Evolutionary conservation across 2,329 filamentous ascomycete species (phyloP).

Genomic region (Alternaria sp.): DNA sequence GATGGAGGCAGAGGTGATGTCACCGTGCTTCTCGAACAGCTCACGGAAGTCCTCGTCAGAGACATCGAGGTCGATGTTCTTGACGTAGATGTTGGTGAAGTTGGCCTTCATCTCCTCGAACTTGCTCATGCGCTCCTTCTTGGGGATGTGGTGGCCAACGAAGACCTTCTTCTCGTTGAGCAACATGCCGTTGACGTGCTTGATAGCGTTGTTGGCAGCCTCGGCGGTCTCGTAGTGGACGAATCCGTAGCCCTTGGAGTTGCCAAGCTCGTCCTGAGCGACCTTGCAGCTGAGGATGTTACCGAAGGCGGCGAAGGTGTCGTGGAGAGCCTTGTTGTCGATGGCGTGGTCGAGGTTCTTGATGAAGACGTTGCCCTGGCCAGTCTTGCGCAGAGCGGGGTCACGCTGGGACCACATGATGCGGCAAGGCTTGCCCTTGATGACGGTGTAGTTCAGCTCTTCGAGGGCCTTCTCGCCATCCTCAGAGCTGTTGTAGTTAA

Average conservation of each 20-base stretch:
- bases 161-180: constrained; percentile 99
- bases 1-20: constrained; percentile 94
- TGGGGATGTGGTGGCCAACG: constrained; percentile 98
- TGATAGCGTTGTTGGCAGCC: constrained; percentile 95
- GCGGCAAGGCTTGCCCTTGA: constrained; percentile 98
- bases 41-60: constrained; percentile 93
- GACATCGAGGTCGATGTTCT: constrained; percentile 88
- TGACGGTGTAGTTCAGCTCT: constrained; percentile 99
- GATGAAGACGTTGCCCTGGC: constrained; percentile 99
- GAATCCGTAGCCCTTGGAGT: constrained; percentile 98
- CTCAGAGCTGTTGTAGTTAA: constrained; percentile 98
- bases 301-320: constrained; percentile 96
- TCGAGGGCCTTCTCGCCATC: constrained; percentile 98
- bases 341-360: constrained; percentile 99
- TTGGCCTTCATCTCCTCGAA: constrained; percentile 99
- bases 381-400: constrained; percentile 97
- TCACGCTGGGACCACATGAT: constrained; percentile 99
- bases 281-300: constrained; percentile 99
- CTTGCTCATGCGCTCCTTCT: constrained; percentile 99
- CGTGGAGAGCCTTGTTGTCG: constrained; percentile 99
- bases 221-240: constrained; percentile 99
- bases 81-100: constrained; percentile 99
- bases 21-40: constrained; percentile 89
- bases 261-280: constrained; percentile 93
- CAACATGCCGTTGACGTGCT: constrained; percentile 99